Percentiles rank a stretch among this genome's conserved stretches.
Evolutionary conservation across 495 filamentous ascomycete genomes (phyloP).

Genomic region (Hamigera avellanea): DNA sequence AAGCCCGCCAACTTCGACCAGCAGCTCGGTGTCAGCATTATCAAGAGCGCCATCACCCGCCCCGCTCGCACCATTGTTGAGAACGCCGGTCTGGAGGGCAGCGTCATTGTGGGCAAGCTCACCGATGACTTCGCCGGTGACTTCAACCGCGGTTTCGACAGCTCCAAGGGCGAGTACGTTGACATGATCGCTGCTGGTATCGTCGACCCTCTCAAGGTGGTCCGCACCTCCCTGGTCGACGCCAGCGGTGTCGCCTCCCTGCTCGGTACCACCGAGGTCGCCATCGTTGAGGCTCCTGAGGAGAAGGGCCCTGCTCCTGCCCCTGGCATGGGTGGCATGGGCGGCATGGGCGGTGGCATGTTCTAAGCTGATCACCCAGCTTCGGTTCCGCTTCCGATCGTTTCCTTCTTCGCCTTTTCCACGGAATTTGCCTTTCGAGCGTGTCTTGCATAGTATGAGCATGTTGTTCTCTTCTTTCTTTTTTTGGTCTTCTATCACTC

Average conservation of each 20-base stretch:
- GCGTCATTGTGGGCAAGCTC: slow-evolving; percentile 94
- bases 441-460: slow-evolving; percentile 35
- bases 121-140: slow-evolving; percentile 84
- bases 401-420: slow-evolving; percentile 7
- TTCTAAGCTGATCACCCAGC: slow-evolving; percentile 23
- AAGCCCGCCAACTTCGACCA: slow-evolving; percentile 96
- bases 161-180: slow-evolving; percentile 90
- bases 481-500: slow-evolving; percentile 13
- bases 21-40: slow-evolving; percentile 93
- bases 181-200: slow-evolving; percentile 98
- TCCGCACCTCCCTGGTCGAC: slow-evolving; percentile 88
- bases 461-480: slow-evolving; percentile 21
- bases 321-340: slow-evolving; percentile 50
- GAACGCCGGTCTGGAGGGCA: slow-evolving; percentile 94
- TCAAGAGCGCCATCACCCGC: slow-evolving; percentile 93
- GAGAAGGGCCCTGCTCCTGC: slow-evolving; percentile 59
- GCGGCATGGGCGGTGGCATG: slow-evolving; percentile 45
- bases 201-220: slow-evolving; percentile 97
- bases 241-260: slow-evolving; percentile 94
- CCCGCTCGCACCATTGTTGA: slow-evolving; percentile 92
- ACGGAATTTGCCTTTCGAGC: slow-evolving; percentile 19
- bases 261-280: slow-evolving; percentile 95
- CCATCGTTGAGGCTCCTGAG: slow-evolving; percentile 90
- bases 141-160: slow-evolving; percentile 98
- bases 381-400: slow-evolving; percentile 3